A percentile compares a stretch with the other conserved stretches of the same genome.
phyloP scores from a whole-genome alignment of 2,329 filamentous ascomycete species.

The Beauveria brongniartii region DNA sequence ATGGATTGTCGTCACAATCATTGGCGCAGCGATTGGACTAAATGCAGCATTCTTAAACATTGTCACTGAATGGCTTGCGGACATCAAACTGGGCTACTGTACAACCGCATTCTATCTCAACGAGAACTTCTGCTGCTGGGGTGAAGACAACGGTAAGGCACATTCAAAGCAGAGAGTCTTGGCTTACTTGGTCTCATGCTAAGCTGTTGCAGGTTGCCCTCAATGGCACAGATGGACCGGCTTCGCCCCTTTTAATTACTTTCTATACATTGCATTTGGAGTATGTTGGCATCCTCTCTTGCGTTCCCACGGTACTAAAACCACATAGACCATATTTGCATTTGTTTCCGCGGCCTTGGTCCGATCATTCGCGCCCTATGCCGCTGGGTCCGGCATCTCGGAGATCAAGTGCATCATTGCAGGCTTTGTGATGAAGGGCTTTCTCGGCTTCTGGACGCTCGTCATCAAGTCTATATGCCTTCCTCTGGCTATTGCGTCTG shows the following conservation, averaged over 20 bases:
- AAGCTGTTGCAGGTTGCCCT: constrained; percentile 54
- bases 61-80: constrained; percentile 90
- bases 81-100: constrained; percentile 95
- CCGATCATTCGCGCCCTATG: constrained; percentile 88
- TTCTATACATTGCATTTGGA: constrained; percentile 81
- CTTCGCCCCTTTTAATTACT: constrained; percentile 70
- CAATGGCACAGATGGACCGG: constrained; percentile 88
- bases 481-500: constrained; percentile 86
- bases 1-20: constrained; percentile 94
- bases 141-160: constrained; percentile 66
- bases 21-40: constrained; percentile 84
- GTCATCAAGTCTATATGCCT: constrained; percentile 89
- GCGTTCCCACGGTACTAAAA: not conserved
- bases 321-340: constrained; percentile 61
- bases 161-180: not conserved
- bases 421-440: constrained; percentile 98
- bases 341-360: constrained; percentile 77
- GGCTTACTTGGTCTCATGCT: constrained; percentile 13
- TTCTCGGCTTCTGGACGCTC: constrained; percentile 83
- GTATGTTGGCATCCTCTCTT: constrained; percentile 34
- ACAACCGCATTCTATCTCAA: constrained; percentile 94
- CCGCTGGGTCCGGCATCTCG: constrained; percentile 91
- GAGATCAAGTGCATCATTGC: constrained; percentile 99
- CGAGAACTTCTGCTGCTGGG: constrained; percentile 97
- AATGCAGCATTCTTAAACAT: constrained; percentile 94